phyloP scores from a whole-genome alignment of 1,284 basidiomycete genomes.

The Chalciporus sp. region DNA sequence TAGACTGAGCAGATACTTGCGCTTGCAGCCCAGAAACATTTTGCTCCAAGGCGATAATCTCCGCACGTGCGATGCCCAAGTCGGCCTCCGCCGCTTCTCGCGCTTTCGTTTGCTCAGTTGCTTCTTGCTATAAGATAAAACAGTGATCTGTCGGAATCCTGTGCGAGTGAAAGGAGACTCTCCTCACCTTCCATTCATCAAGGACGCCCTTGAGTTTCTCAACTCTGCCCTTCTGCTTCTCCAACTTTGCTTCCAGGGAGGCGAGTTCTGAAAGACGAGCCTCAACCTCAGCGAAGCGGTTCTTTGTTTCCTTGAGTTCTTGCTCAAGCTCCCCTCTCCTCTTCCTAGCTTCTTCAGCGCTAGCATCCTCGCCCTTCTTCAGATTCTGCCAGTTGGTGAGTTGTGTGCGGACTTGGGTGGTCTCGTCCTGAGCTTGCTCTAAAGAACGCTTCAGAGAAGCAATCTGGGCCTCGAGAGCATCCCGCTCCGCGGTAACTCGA shows the following conservation, averaged over 20 bases:
- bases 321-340: constrained; percentile 58
- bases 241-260: constrained; percentile 29
- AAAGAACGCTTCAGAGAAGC: constrained; percentile 56
- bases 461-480: constrained; percentile 54
- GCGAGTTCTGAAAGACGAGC: constrained; percentile 27
- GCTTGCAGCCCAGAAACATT: constrained; percentile 45
- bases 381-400: constrained; percentile 67
- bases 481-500: constrained; percentile 57
- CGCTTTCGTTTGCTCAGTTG: constrained; percentile 37
- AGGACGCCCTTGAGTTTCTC: constrained; percentile 47
- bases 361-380: constrained; percentile 62
- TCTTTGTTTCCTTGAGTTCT: constrained; percentile 50
- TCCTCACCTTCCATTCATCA: constrained; percentile 46
- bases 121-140: constrained; percentile 34
- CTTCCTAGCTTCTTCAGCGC: constrained; percentile 57
- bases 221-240: constrained; percentile 45
- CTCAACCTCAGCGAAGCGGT: constrained; percentile 44
- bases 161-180: neutral
- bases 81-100: constrained; percentile 35
- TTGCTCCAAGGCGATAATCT: constrained; percentile 40
- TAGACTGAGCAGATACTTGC: constrained; percentile 39
- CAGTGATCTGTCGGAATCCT: constrained; percentile 15
- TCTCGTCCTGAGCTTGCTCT: constrained; percentile 57
- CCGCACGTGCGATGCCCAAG: constrained; percentile 31
- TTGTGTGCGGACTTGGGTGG: constrained; percentile 59